A percentile compares a stretch with the other conserved stretches of the same genome.
phyloP scores from a whole-genome alignment of 75 land plant species.

The Azolla pinnata region DNA sequence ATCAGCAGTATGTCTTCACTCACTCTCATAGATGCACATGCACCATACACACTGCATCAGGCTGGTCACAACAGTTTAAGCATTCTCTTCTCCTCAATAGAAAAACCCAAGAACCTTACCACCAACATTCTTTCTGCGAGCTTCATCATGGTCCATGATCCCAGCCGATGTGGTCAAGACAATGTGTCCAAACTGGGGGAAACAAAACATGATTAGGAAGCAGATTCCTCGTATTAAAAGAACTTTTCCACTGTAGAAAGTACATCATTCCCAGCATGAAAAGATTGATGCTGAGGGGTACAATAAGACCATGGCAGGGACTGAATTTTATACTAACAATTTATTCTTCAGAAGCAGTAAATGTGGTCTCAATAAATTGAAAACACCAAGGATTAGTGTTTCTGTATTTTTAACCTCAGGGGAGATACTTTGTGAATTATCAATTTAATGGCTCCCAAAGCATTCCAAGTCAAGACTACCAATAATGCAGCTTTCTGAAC shows the following conservation, averaged over 20 bases:
- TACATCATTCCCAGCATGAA: neutral
- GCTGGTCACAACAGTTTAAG: too few species aligned
- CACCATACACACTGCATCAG: too few species aligned
- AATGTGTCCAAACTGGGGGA: conserved; percentile 50
- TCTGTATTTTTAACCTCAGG: neutral
- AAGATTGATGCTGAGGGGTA: neutral
- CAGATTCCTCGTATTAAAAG: neutral
- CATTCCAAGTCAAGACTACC: neutral
- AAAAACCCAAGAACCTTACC: conserved; percentile 67
- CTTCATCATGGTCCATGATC: conserved; percentile 69
- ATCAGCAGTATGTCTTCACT: too few species aligned
- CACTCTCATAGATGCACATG: too few species aligned
- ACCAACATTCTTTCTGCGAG: conserved; percentile 62
- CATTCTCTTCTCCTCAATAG: too few species aligned
- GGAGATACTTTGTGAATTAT: too few species aligned
- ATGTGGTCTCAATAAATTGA: neutral
- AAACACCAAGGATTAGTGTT: neutral
- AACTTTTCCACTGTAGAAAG: neutral
- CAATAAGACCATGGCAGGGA: too few species aligned
- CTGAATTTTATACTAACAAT: too few species aligned
- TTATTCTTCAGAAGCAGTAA: too few species aligned
- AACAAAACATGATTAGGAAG: neutral
- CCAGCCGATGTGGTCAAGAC: conserved; percentile 68
- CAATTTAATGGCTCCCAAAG: neutral
- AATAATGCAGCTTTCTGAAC: neutral